Evolutionary conservation across 2,329 filamentous ascomycete species (phyloP).

Genomic region (Alternaria arborescens): DNA sequence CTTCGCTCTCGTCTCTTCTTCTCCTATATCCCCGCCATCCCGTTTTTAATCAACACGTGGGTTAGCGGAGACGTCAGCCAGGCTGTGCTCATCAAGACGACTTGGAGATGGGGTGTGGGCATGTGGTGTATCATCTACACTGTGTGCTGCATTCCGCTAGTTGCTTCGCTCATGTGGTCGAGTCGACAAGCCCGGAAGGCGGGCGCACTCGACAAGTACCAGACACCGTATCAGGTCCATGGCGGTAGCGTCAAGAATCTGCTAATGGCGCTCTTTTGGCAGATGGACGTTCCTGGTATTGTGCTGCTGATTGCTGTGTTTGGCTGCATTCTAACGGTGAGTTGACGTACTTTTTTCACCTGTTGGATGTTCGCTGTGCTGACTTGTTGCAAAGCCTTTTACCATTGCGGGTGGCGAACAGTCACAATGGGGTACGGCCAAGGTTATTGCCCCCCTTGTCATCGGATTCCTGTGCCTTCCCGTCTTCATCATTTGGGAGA

Average conservation of each 20-base stretch:
- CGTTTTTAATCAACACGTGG: conserved; percentile 65
- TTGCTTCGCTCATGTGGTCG: conserved; percentile 62
- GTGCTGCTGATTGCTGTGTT: conserved; percentile 57
- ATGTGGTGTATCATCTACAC: conserved; percentile 70
- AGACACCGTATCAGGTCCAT: conserved; percentile 55
- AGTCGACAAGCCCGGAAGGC: conserved; percentile 58
- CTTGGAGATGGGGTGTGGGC: conserved; percentile 68
- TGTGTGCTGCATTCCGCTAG: conserved; percentile 63
- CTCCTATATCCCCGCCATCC: conserved; percentile 61
- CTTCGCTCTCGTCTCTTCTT: conserved; percentile 70
- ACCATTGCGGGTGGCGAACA: conserved; percentile 62
- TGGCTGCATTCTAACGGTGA: conserved; percentile 56
- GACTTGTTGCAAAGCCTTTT: conserved; percentile 48
- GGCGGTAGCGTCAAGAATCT: conserved; percentile 53
- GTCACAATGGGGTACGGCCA: conserved; percentile 60
- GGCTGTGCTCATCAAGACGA: conserved; percentile 59
- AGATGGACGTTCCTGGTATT: conserved; percentile 64
- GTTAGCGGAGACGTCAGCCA: conserved; percentile 66
- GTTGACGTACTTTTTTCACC: background rate
- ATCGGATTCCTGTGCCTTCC: conserved; percentile 61
- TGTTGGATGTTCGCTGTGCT: background rate
- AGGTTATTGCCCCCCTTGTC: conserved; percentile 61
- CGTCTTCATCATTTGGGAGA: conserved; percentile 64
- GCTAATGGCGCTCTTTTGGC: conserved; percentile 61
- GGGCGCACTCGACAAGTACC: conserved; percentile 59